A percentile compares a stretch with the other conserved stretches of the same genome.
phyloP scores from a whole-genome alignment of 768 basidiomycete species.

The Tulasnella sp. region DNA sequence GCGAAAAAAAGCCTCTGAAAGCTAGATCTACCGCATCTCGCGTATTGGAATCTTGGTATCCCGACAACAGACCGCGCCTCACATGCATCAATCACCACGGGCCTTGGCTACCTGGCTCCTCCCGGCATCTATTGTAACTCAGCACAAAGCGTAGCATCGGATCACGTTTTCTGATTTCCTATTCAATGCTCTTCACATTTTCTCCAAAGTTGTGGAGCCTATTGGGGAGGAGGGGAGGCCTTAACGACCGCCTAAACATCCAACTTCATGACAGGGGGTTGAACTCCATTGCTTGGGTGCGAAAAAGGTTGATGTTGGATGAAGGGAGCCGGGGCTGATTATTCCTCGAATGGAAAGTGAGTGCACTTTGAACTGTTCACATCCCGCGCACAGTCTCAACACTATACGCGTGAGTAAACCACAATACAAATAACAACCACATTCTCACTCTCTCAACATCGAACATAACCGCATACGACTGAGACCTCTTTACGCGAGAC shows the following conservation, averaged over 20 bases:
- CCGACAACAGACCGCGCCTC: background rate
- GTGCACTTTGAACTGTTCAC: background rate
- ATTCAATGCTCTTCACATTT: background rate
- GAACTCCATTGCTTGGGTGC: background rate
- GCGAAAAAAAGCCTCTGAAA: too few relatives aligned
- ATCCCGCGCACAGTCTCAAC: background rate
- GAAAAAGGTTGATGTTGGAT: too few relatives aligned
- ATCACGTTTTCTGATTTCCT: background rate
- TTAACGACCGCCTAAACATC: background rate
- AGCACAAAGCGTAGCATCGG: background rate
- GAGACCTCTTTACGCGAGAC: too few relatives aligned
- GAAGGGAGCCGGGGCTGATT: background rate
- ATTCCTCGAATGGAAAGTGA: background rate
- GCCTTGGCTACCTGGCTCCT: too few relatives aligned
- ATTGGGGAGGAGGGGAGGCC: background rate
- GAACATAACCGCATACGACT: too few relatives aligned
- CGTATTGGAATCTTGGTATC: background rate
- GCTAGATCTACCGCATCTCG: too few relatives aligned
- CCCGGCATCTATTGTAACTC: too few relatives aligned
- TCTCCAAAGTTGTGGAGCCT: background rate
- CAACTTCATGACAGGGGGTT: background rate
- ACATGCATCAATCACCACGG: background rate
- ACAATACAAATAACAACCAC: background rate
- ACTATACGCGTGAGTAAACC: background rate
- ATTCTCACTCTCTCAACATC: background rate